Conservation (phyloP, 208 protist species). For the Leishmania tarentolae region DNA sequence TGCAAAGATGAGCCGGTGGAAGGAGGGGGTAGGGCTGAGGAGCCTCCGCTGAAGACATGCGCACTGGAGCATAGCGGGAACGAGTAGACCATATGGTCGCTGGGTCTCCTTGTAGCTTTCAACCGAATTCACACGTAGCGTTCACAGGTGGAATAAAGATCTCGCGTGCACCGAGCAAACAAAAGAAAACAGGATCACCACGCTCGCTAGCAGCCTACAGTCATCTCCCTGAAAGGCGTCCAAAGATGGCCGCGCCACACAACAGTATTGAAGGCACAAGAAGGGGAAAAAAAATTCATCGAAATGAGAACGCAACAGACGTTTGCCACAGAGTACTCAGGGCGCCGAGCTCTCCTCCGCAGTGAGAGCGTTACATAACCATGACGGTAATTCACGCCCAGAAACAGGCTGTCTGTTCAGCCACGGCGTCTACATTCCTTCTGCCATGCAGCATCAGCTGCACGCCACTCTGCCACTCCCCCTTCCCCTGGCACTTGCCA, state of each 20-base stretch:
- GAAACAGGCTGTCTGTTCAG: not conserved
- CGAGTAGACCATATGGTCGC: not conserved
- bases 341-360: not conserved
- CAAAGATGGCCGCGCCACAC: not conserved
- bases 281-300: constrained; percentile 13
- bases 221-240: not conserved
- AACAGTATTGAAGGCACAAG: not conserved
- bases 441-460: not conserved
- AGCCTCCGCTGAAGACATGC: not conserved
- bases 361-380: not conserved
- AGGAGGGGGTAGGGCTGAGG: not conserved
- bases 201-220: not conserved
- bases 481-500: no score
- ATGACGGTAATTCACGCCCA: not conserved
- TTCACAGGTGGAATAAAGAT: not conserved
- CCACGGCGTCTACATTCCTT: not conserved
- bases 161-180: not conserved
- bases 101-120: not conserved
- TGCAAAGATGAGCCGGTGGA: not conserved
- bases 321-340: no score
- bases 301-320: not conserved
- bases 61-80: not conserved
- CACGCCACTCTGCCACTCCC: not conserved
- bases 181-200: not conserved
- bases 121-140: not conserved